phyloP scores from a whole-genome alignment of 2,329 filamentous ascomycete species.

The Phyllosticta citriasiana region DNA sequence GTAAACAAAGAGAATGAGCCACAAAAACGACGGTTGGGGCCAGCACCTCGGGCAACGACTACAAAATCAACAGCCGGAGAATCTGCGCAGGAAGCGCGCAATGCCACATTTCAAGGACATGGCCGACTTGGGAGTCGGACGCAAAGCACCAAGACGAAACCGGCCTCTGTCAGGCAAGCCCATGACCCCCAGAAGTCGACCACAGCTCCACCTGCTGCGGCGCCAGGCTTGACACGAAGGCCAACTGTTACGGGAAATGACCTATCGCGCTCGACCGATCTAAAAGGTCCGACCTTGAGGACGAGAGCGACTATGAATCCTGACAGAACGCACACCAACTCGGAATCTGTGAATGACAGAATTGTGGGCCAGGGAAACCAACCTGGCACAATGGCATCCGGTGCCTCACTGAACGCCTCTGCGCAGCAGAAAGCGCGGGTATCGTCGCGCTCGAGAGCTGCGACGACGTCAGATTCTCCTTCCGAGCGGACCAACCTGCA shows the following conservation, averaged over 20 bases:
- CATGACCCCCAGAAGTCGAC: neutral
- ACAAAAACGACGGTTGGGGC: neutral
- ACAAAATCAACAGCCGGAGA: neutral
- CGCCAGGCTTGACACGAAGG: conserved; percentile 3
- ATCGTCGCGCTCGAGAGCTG: conserved; percentile 4
- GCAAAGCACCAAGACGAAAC: conserved; percentile 1
- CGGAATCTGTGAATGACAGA: neutral
- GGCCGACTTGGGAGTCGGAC: conserved; percentile 1
- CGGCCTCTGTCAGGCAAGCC: neutral
- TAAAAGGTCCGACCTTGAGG: neutral
- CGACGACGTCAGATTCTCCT: neutral
- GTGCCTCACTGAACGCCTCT: neutral
- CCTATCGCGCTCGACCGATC: neutral
- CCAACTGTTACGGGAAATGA: neutral
- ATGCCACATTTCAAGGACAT: neutral
- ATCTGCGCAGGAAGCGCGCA: neutral
- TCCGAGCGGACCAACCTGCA: conserved; percentile 1
- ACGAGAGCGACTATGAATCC: neutral
- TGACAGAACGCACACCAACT: neutral
- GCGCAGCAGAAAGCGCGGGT: neutral
- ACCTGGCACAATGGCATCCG: neutral
- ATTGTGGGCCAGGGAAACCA: neutral
- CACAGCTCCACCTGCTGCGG: neutral
- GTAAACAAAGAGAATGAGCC: conserved; percentile 2
- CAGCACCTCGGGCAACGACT: neutral